phyloP scores from a whole-genome alignment of 495 filamentous ascomycete genomes.

The Mycothermus thermophilus region DNA sequence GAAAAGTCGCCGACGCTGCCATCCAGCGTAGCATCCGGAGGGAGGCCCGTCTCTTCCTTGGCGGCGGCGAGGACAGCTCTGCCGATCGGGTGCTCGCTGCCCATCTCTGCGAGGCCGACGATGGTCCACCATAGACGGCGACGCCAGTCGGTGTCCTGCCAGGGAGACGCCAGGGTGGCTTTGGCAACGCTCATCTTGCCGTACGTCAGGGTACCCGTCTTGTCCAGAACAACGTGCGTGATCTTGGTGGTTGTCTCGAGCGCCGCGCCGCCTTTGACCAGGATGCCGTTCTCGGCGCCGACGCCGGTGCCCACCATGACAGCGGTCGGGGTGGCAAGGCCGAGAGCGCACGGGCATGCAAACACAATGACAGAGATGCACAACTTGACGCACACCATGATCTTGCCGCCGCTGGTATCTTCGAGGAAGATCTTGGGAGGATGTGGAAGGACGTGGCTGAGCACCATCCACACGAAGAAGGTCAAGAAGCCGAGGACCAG shows the following conservation, averaged over 20 bases:
- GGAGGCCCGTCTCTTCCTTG: conserved; percentile 56
- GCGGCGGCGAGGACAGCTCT: conserved; percentile 66
- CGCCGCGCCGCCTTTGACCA: conserved; percentile 90
- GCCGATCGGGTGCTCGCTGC: conserved; percentile 89
- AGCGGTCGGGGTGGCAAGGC: conserved; percentile 85
- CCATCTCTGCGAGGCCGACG: conserved; percentile 83
- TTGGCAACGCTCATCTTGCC: conserved; percentile 87
- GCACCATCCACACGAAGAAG: conserved; percentile 86
- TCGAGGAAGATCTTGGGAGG: conserved; percentile 85
- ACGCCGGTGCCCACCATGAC: conserved; percentile 98
- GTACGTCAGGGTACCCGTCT: conserved; percentile 90
- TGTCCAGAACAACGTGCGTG: conserved; percentile 93
- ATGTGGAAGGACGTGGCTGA: conserved; percentile 66
- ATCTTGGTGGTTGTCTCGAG: conserved; percentile 87
- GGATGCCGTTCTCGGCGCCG: conserved; percentile 90
- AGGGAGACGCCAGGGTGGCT: conserved; percentile 47
- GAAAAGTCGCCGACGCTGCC: conserved; percentile 76
- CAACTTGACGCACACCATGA: conserved; percentile 95
- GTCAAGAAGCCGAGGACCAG: conserved; percentile 71
- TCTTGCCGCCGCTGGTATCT: conserved; percentile 63
- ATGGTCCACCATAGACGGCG: conserved; percentile 84
- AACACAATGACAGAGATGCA: conserved; percentile 99
- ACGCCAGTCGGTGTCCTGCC: conserved; percentile 54
- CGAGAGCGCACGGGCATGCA: conserved; percentile 90
- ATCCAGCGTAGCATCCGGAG: conserved; percentile 58